A percentile compares a stretch with the other conserved stretches of the same genome.
Conservation (phyloP, 495 filamentous ascomycete species). For the Aspergillus ellipticus region DNA sequence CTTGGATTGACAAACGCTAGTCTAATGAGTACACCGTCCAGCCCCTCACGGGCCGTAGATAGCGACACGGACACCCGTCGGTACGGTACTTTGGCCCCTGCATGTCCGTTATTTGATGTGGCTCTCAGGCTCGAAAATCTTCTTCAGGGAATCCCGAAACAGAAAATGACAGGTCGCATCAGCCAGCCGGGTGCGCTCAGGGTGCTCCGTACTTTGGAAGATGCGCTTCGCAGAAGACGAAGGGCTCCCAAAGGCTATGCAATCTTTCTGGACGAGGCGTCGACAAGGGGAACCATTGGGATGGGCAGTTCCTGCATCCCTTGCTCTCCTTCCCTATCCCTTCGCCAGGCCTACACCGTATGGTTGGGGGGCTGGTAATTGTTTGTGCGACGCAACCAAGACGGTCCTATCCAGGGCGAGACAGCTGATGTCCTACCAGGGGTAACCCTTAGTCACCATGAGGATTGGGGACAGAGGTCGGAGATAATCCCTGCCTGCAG, state of each 20-base stretch:
- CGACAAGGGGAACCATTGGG: neutral
- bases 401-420: neutral
- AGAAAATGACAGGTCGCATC: constrained; percentile 17
- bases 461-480: neutral
- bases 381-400: neutral
- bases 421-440: neutral
- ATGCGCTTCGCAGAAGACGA: neutral
- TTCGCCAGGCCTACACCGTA: neutral
- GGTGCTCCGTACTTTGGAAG: neutral
- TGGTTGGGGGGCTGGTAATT: too few species aligned
- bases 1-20: too few species aligned
- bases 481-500: constrained; percentile 2
- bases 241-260: neutral
- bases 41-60: neutral
- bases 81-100: constrained; percentile 18
- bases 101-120: constrained; percentile 23
- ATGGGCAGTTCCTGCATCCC: constrained; percentile 5
- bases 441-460: neutral
- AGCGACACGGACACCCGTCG: constrained; percentile 5
- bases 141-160: neutral
- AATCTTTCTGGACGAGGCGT: neutral
- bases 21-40: neutral
- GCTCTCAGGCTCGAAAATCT: constrained; percentile 5
- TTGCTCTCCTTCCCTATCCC: constrained; percentile 6
- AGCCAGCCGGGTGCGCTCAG: neutral